Conservation (phyloP, 192 early-diverging fungal species). For the Chytriomyces sp. region DNA sequence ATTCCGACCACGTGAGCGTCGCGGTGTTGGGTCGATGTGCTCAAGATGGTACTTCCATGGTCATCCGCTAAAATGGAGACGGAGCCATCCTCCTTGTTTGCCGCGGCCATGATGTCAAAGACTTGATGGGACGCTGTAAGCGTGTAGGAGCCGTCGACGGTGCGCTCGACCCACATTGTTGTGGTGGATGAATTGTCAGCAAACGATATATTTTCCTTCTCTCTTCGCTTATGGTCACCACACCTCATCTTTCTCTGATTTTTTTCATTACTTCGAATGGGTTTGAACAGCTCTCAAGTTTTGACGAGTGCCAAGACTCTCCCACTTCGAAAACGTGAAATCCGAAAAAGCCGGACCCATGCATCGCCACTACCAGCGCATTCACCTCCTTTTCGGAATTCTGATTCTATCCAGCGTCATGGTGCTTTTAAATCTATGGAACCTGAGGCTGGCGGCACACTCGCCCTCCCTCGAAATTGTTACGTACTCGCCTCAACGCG, state of each 20-base stretch:
- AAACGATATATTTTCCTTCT: neutral
- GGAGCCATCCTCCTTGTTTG: constrained; percentile 35
- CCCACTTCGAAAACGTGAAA: too few relatives aligned
- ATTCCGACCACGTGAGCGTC: constrained; percentile 13
- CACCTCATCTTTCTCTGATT: neutral
- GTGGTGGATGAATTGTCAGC: neutral
- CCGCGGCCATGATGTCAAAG: constrained; percentile 35
- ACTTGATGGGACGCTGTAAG: constrained; percentile 23
- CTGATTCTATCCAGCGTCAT: too few relatives aligned
- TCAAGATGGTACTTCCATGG: constrained; percentile 13
- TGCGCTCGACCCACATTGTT: constrained; percentile 38
- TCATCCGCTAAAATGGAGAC: constrained; percentile 37
- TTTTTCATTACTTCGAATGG: too few relatives aligned
- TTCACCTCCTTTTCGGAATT: too few relatives aligned
- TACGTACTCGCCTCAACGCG: too few relatives aligned
- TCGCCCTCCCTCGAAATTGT: too few relatives aligned
- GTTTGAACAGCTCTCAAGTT: too few relatives aligned
- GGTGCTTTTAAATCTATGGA: too few relatives aligned
- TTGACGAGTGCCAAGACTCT: too few relatives aligned
- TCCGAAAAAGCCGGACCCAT: too few relatives aligned
- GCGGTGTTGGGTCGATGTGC: constrained; percentile 12
- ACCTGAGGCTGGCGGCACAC: too few relatives aligned
- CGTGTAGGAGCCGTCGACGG: constrained; percentile 30
- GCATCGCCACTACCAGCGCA: too few relatives aligned
- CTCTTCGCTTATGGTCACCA: neutral